A percentile compares a stretch with the other conserved stretches of the same genome.
Conservation (phyloP, 129 eudicot species). For the Deinandra increscens region DNA sequence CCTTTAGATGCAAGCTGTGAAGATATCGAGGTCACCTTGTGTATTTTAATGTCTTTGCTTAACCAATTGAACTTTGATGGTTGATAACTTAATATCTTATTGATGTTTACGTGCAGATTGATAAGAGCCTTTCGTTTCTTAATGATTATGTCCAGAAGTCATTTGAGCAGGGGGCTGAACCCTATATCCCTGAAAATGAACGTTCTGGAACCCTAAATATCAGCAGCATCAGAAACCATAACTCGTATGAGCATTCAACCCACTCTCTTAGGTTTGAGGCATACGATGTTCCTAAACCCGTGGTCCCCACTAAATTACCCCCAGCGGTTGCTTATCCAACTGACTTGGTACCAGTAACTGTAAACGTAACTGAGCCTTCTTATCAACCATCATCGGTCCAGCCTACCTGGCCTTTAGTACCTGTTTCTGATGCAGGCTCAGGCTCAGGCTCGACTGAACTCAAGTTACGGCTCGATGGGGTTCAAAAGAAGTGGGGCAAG, state of each 20-base stretch:
- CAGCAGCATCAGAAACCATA: conserved; percentile 52
- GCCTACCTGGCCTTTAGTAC: conserved; percentile 35
- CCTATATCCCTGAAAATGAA: conserved; percentile 72
- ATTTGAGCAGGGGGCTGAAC: conserved; percentile 87
- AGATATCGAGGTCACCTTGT: conserved; percentile 74
- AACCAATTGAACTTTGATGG: not conserved
- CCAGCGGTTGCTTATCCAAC: conserved; percentile 47
- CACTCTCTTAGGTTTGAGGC: conserved; percentile 98
- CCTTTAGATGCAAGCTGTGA: conserved; percentile 94
- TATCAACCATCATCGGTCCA: conserved; percentile 45
- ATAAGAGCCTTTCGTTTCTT: conserved; percentile 75
- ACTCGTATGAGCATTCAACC: conserved; percentile 52
- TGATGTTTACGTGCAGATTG: conserved; percentile 56
- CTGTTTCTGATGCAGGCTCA: conserved; percentile 50
- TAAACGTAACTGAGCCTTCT: conserved; percentile 59
- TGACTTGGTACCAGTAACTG: conserved; percentile 73
- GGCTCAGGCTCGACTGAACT: conserved; percentile 50
- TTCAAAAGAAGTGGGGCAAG: conserved; percentile 95
- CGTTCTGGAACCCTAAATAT: conserved; percentile 55
- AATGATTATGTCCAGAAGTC: conserved; percentile 64
- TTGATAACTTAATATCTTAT: not conserved
- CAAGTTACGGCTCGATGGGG: conserved; percentile 89
- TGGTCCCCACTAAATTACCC: conserved; percentile 48
- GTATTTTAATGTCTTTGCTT: not conserved
- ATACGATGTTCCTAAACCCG: conserved; percentile 88